These are phyloP conservation scores for Tillandsia fasciculata DNA, from an alignment of 176 grass and related monocot species.

Conservation along the genomic window DNA sequence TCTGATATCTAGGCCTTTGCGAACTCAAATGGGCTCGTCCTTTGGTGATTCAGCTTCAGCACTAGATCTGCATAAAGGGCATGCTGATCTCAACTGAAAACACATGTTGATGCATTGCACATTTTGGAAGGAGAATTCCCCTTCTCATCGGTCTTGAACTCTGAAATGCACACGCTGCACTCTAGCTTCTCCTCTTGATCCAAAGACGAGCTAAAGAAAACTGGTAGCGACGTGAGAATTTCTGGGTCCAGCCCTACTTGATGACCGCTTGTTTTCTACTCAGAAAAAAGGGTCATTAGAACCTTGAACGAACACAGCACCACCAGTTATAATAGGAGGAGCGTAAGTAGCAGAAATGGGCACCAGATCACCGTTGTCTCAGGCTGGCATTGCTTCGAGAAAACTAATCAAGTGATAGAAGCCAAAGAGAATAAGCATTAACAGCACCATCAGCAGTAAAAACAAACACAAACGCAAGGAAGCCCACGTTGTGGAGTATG, in stretches of 20 bases:
- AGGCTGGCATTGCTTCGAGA: not conserved
- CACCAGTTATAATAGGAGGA: not conserved
- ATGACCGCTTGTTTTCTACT: too few relatives aligned
- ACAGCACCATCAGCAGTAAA: not conserved
- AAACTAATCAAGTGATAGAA: not conserved
- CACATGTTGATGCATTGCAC: not conserved
- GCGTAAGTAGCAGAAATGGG: not conserved
- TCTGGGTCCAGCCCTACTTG: not conserved
- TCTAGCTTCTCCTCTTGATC: not conserved
- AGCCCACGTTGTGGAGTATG: too few relatives aligned
- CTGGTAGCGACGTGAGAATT: not conserved
- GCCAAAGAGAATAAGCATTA: not conserved
- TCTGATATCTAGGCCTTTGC: too few relatives aligned
- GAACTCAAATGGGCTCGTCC: too few relatives aligned
- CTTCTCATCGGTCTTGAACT: not conserved
- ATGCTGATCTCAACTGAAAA: not conserved
- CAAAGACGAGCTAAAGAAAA: slow-evolving; percentile 3
- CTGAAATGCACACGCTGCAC: not conserved
- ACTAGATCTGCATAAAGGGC: not conserved
- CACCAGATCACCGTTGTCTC: not conserved
- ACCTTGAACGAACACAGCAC: not conserved
- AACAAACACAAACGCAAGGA: too few relatives aligned
- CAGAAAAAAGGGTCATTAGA: too few relatives aligned
- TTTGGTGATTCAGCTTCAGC: not conserved
- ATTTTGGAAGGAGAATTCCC: slow-evolving; percentile 10